Conservation (phyloP, 305 asterid genomes). For the Solanum aculeatissimum region DNA sequence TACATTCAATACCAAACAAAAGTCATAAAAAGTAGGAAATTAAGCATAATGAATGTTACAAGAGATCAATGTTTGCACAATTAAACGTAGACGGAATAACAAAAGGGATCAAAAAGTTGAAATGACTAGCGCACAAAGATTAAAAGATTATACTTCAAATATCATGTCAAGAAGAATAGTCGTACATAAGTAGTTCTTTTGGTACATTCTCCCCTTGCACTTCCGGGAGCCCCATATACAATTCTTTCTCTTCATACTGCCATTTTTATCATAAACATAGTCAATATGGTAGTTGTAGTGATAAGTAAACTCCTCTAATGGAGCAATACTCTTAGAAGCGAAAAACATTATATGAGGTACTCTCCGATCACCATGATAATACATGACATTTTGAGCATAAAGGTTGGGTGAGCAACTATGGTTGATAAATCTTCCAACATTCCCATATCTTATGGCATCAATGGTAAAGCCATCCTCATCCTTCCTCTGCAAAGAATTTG, state of each 20-base stretch:
- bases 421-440: constrained; percentile 25
- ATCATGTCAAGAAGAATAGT: background rate
- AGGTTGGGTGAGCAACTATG: constrained; percentile 26
- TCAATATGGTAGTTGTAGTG: constrained; percentile 17
- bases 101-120: background rate
- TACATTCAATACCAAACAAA: background rate
- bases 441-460: constrained; percentile 17
- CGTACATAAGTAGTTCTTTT: background rate
- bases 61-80: background rate
- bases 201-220: constrained; percentile 14
- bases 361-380: constrained; percentile 13
- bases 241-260: constrained; percentile 12
- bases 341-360: constrained; percentile 23
- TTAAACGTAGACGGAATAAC: background rate
- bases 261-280: constrained; percentile 11
- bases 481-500: background rate
- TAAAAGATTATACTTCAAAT: background rate
- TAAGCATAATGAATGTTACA: background rate
- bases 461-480: constrained; percentile 10
- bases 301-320: constrained; percentile 16
- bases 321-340: constrained; percentile 15
- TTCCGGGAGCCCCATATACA: constrained; percentile 15
- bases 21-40: background rate
- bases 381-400: constrained; percentile 22
- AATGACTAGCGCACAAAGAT: background rate